Conservation (phyloP, 1,284 basidiomycete genomes). For the Hymenochaete sp. region DNA sequence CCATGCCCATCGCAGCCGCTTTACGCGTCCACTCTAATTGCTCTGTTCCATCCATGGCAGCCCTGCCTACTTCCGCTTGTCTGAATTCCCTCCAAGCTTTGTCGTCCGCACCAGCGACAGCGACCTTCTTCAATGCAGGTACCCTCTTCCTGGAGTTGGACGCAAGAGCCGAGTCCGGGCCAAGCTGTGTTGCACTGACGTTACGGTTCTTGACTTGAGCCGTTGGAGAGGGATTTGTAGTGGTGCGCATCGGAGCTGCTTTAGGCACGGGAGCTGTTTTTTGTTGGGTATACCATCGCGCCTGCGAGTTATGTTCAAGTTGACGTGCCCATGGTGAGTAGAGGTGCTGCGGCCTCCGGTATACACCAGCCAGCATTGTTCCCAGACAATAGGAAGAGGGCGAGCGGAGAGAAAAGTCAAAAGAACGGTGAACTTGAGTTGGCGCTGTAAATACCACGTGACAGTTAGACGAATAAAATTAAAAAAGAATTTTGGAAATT, state of each 20-base stretch:
- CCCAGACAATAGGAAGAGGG: background rate
- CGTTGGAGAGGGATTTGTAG: slow-evolving; percentile 12
- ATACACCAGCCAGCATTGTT: slow-evolving; percentile 2
- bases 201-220: slow-evolving; percentile 14
- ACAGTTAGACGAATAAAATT: no score
- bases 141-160: background rate
- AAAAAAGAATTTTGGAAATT: no score
- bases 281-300: slow-evolving; percentile 11
- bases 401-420: background rate
- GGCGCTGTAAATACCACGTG: no score
- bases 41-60: slow-evolving; percentile 8
- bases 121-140: background rate
- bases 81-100: slow-evolving; percentile 5
- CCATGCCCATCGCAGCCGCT: slow-evolving; percentile 5
- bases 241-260: slow-evolving; percentile 5
- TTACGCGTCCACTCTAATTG: slow-evolving; percentile 8
- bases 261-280: slow-evolving; percentile 8
- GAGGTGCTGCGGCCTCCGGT: background rate
- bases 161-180: background rate
- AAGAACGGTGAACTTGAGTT: no score
- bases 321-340: no score
- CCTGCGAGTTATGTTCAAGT: background rate
- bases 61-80: background rate
- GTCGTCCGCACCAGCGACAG: background rate
- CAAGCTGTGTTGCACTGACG: background rate